phyloP scores from a whole-genome alignment of 2,329 filamentous ascomycete species.

The Elsinoe ampelina region DNA sequence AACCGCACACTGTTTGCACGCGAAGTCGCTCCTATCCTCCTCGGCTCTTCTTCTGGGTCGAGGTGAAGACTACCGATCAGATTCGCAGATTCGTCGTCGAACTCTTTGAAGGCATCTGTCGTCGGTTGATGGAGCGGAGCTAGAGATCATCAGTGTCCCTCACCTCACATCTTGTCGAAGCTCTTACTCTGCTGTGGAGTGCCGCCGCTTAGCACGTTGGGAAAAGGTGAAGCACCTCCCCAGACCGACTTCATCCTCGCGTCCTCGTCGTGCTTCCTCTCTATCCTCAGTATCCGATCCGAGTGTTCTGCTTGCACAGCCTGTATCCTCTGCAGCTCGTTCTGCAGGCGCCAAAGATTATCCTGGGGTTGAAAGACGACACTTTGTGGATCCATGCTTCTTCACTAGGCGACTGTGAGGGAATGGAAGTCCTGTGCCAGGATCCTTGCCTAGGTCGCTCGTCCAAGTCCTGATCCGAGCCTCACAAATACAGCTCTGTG shows the following conservation, averaged over 20 bases:
- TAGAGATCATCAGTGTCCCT: conserved; percentile 29
- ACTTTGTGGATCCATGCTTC: conserved; percentile 52
- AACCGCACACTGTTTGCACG: conserved; percentile 96
- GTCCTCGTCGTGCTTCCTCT: conserved; percentile 55
- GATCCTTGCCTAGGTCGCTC: background rate
- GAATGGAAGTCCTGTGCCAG: background rate
- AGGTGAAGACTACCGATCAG: conserved; percentile 73
- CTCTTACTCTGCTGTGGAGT: conserved; percentile 76
- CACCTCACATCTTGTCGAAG: background rate
- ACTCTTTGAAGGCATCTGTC: conserved; percentile 79
- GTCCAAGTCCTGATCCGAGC: background rate
- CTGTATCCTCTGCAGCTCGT: conserved; percentile 53
- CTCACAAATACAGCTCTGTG: background rate
- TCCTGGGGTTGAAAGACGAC: conserved; percentile 50
- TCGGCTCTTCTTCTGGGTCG: conserved; percentile 77
- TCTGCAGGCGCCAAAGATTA: conserved; percentile 56
- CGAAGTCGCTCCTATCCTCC: conserved; percentile 76
- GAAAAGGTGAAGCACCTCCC: conserved; percentile 77
- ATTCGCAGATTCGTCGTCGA: conserved; percentile 77
- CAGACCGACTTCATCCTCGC: conserved; percentile 72
- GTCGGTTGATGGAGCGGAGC: conserved; percentile 70
- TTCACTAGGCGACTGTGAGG: background rate
- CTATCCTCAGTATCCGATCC: conserved; percentile 52
- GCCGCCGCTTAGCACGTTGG: conserved; percentile 69
- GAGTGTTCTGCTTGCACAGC: conserved; percentile 52